Percentiles rank a stretch among this genome's conserved stretches.
phyloP scores from a whole-genome alignment of 768 basidiomycete species.

The Lactarius pseudohatsudake region DNA sequence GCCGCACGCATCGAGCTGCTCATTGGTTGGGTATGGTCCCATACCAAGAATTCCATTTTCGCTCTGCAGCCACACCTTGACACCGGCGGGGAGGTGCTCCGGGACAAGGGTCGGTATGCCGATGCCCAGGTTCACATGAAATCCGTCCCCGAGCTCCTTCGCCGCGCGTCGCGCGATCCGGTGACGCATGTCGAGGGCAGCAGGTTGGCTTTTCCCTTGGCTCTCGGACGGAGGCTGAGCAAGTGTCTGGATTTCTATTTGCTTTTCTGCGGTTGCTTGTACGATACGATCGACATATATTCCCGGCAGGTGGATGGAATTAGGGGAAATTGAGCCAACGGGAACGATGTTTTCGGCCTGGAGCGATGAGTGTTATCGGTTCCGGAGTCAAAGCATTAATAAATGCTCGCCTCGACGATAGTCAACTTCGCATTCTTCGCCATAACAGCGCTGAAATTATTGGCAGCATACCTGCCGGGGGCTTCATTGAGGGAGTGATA shows the following conservation, averaged over 20 bases:
- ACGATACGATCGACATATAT: conserved; percentile 92
- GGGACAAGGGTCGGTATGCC: conserved; percentile 91
- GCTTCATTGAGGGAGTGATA: conserved; percentile 1
- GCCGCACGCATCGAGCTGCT: conserved; percentile 77
- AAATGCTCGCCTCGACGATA: conserved; percentile 69
- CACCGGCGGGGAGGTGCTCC: conserved; percentile 68
- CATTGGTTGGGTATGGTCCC: conserved; percentile 85
- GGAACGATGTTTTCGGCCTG: conserved; percentile 91
- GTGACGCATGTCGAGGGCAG: conserved; percentile 56
- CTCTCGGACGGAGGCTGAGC: conserved; percentile 46
- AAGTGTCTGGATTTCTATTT: conserved; percentile 73
- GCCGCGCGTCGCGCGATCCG: conserved; percentile 85
- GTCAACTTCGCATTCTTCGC: conserved; percentile 87
- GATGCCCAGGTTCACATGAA: conserved; percentile 86
- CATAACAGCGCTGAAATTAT: conserved; percentile 88
- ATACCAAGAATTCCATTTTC: conserved; percentile 89
- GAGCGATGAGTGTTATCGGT: conserved; percentile 3
- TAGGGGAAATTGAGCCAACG: conserved; percentile 75
- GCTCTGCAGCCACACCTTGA: conserved; percentile 87
- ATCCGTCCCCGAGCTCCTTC: conserved; percentile 85
- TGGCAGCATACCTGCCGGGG: conserved; percentile 66
- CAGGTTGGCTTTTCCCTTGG: conserved; percentile 48
- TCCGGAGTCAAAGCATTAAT: neutral
- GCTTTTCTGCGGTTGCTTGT: conserved; percentile 68
- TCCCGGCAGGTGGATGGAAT: conserved; percentile 78